Evolutionary conservation across 805 yeast genomes (phyloP).

Genomic region (Candida fluviatilis): DNA sequence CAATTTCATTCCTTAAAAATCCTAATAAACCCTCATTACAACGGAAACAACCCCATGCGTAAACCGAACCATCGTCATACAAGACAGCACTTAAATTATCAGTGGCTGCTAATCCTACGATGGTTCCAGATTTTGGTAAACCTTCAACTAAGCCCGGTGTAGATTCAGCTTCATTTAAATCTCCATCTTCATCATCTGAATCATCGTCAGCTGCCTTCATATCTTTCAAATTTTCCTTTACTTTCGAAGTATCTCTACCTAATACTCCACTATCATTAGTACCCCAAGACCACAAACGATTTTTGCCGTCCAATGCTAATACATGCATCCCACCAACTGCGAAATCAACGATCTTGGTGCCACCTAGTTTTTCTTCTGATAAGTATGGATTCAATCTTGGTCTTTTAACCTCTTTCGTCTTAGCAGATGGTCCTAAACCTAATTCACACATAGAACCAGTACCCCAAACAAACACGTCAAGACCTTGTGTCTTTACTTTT

Average conservation of each 20-base stretch:
- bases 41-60: slow-evolving; percentile 97
- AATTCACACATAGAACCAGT: slow-evolving; percentile 96
- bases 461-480: slow-evolving; percentile 92
- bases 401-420: slow-evolving; percentile 89
- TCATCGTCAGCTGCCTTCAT: slow-evolving; percentile 50
- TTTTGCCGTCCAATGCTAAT: slow-evolving; percentile 71
- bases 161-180: slow-evolving; percentile 81
- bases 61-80: slow-evolving; percentile 78
- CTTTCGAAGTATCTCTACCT: slow-evolving; percentile 76
- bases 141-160: slow-evolving; percentile 79
- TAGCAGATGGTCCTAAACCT: slow-evolving; percentile 94
- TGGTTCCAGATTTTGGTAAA: slow-evolving; percentile 48
- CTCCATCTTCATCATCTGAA: slow-evolving; percentile 69
- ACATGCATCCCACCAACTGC: slow-evolving; percentile 97
- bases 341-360: slow-evolving; percentile 72
- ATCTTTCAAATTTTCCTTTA: slow-evolving; percentile 61
- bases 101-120: slow-evolving; percentile 85
- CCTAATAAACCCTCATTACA: slow-evolving; percentile 90
- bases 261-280: slow-evolving; percentile 88
- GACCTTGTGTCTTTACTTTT: slow-evolving; percentile 35
- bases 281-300: slow-evolving; percentile 97
- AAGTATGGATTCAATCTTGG: slow-evolving; percentile 87
- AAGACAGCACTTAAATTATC: slow-evolving; percentile 85
- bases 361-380: slow-evolving; percentile 42
- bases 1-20: slow-evolving; percentile 55